These are phyloP conservation scores for Phytophthora brassicae DNA, from an alignment of 352 stramenopile genomes.

Conservation along the genomic window DNA sequence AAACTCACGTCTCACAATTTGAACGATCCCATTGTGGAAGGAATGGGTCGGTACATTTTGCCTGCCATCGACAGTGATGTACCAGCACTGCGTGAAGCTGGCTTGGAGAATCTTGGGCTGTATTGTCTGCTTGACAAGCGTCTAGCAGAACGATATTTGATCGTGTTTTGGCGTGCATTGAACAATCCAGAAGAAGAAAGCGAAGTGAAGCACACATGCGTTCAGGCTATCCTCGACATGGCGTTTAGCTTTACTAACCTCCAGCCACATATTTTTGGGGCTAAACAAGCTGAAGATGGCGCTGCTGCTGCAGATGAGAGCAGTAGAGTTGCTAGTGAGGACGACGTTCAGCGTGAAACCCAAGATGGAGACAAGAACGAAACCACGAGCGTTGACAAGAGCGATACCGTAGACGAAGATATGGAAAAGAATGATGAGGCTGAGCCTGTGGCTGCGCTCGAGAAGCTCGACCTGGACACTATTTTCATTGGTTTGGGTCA, in stretches of 20 bases:
- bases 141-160: slow-evolving; percentile 65
- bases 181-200: slow-evolving; percentile 80
- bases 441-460: slow-evolving; percentile 11
- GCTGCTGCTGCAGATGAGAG: slow-evolving; percentile 2
- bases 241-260: slow-evolving; percentile 64
- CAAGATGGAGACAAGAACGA: slow-evolving; percentile 10
- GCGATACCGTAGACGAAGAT: slow-evolving; percentile 23
- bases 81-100: slow-evolving; percentile 65
- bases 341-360: background rate
- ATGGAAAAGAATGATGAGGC: slow-evolving; percentile 26
- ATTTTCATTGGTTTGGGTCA: slow-evolving; percentile 63
- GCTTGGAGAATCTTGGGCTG: slow-evolving; percentile 73
- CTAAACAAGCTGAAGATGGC: slow-evolving; percentile 22
- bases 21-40: slow-evolving; percentile 63
- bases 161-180: slow-evolving; percentile 79
- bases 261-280: slow-evolving; percentile 47
- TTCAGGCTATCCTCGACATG: slow-evolving; percentile 73
- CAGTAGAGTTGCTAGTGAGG: slow-evolving; percentile 7
- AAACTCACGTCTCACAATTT: slow-evolving; percentile 72
- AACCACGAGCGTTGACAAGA: slow-evolving; percentile 5
- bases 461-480: slow-evolving; percentile 57
- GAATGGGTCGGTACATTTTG: slow-evolving; percentile 74
- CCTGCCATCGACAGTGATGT: slow-evolving; percentile 79
- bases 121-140: slow-evolving; percentile 73
- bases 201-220: slow-evolving; percentile 78